A percentile compares a stretch with the other conserved stretches of the same genome.
phyloP scores from a whole-genome alignment of 331 rosid genomes.

The Pyrus hybrid region DNA sequence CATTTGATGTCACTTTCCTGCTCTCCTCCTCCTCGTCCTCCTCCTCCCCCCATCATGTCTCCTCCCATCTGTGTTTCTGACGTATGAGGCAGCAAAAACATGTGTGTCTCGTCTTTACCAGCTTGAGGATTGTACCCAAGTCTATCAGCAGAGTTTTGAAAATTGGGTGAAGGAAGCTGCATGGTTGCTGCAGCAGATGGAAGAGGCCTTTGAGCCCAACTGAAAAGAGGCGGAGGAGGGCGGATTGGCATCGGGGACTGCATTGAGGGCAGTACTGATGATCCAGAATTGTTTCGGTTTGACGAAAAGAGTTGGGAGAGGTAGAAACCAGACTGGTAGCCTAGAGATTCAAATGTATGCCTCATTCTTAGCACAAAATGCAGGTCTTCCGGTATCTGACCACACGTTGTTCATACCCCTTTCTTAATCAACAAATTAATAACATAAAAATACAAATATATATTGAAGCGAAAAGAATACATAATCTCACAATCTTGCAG shows the following conservation, averaged over 20 bases:
- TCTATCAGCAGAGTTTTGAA: slow-evolving; percentile 47
- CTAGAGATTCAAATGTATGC: slow-evolving; percentile 89
- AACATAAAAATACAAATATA: neutral
- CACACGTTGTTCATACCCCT: neutral
- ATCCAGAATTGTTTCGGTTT: slow-evolving; percentile 55
- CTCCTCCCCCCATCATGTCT: slow-evolving; percentile 46
- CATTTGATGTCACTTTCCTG: slow-evolving; percentile 85
- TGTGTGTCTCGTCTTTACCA: slow-evolving; percentile 60
- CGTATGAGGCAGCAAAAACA: slow-evolving; percentile 74
- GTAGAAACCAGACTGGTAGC: slow-evolving; percentile 94
- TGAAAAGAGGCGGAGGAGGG: slow-evolving; percentile 72
- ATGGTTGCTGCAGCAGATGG: slow-evolving; percentile 49
- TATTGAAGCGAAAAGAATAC: neutral
- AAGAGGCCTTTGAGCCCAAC: slow-evolving; percentile 81
- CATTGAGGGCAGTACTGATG: slow-evolving; percentile 53
- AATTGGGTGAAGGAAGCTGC: slow-evolving; percentile 65
- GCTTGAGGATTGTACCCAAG: slow-evolving; percentile 55
- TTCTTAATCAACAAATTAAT: neutral
- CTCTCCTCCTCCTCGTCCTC: slow-evolving; percentile 20
- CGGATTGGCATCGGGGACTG: slow-evolving; percentile 64
- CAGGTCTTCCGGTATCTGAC: slow-evolving; percentile 92
- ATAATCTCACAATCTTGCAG: slow-evolving; percentile 83
- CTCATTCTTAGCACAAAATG: slow-evolving; percentile 98
- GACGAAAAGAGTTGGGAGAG: slow-evolving; percentile 95
- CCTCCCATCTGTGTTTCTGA: slow-evolving; percentile 63